Conservation (phyloP, 495 filamentous ascomycete genomes). For the Durotheca rogersii region DNA sequence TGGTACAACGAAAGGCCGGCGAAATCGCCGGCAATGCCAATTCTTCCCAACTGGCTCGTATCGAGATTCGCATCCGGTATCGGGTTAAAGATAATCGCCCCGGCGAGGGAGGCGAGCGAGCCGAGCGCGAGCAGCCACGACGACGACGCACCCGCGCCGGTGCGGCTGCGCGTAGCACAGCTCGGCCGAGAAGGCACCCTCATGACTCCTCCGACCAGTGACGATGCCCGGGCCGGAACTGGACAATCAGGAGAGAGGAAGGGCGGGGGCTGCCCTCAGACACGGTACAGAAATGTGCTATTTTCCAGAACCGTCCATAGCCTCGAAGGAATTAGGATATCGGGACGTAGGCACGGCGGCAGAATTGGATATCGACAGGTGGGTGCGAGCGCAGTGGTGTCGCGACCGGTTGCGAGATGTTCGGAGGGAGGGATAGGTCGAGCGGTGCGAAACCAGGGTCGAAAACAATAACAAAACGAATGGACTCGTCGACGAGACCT, state of each 20-base stretch:
- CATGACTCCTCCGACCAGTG: constrained; percentile 37
- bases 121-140: constrained; percentile 42
- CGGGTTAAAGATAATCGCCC: constrained; percentile 68
- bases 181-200: constrained; percentile 39
- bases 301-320: constrained; percentile 24
- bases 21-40: constrained; percentile 89
- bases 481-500: constrained; percentile 12
- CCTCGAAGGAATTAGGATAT: constrained; percentile 15
- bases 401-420: constrained; percentile 18
- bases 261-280: constrained; percentile 7
- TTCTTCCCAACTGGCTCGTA: constrained; percentile 74
- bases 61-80: constrained; percentile 78
- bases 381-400: constrained; percentile 4
- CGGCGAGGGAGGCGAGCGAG: constrained; percentile 48
- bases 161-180: constrained; percentile 37
- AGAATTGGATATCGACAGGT: constrained; percentile 4
- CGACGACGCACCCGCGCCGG: constrained; percentile 20
- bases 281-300: constrained; percentile 20
- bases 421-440: neutral
- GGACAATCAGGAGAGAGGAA: constrained; percentile 24
- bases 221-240: constrained; percentile 15
- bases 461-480: constrained; percentile 27
- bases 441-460: constrained; percentile 1
- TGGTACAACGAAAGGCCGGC: constrained; percentile 85
- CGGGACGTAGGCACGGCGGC: neutral